Evolutionary conservation across 2,329 filamentous ascomycete genomes (phyloP).

Genomic region (Penicillium corylophilum): DNA sequence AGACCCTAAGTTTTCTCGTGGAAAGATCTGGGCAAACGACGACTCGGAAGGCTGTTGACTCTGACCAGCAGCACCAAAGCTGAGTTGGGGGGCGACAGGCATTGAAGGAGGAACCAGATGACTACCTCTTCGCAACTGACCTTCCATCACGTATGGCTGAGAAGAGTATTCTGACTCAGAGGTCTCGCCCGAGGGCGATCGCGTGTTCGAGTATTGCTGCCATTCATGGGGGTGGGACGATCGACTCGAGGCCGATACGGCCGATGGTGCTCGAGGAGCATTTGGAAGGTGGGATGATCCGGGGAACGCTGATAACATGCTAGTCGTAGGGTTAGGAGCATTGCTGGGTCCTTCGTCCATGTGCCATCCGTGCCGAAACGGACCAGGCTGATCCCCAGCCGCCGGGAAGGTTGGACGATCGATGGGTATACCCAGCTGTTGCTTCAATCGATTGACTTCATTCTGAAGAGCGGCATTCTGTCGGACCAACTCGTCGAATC

Average conservation of each 20-base stretch:
- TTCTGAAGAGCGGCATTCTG: slow-evolving; percentile 56
- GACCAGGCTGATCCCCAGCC: slow-evolving; percentile 12
- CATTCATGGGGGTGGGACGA: slow-evolving; percentile 30
- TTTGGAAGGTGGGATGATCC: slow-evolving; percentile 17
- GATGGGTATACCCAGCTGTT: slow-evolving; percentile 42
- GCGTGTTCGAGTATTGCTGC: slow-evolving; percentile 27
- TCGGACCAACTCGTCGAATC: slow-evolving; percentile 52
- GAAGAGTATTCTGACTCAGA: slow-evolving; percentile 28
- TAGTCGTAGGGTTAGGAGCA: slow-evolving; percentile 13
- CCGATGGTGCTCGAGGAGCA: slow-evolving; percentile 24
- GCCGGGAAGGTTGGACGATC: slow-evolving; percentile 23
- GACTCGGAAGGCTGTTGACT: slow-evolving; percentile 18
- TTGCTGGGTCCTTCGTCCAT: slow-evolving; percentile 19
- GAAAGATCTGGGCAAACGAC: slow-evolving; percentile 23
- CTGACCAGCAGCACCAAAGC: slow-evolving; percentile 19
- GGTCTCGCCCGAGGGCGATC: slow-evolving; percentile 29
- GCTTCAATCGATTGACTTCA: slow-evolving; percentile 54
- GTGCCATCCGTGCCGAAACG: slow-evolving; percentile 14
- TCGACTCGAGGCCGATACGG: slow-evolving; percentile 25
- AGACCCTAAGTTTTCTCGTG: slow-evolving; percentile 14
- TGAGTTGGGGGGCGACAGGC: slow-evolving; percentile 20
- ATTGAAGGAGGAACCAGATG: slow-evolving; percentile 8
- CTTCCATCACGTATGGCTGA: slow-evolving; percentile 23
- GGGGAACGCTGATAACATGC: slow-evolving; percentile 24
- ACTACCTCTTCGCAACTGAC: slow-evolving; percentile 10